A percentile compares a stretch with the other conserved stretches of the same genome.
Evolutionary conservation across 805 yeast genomes (phyloP).

Genomic region (Wickerhamomyces alni): DNA sequence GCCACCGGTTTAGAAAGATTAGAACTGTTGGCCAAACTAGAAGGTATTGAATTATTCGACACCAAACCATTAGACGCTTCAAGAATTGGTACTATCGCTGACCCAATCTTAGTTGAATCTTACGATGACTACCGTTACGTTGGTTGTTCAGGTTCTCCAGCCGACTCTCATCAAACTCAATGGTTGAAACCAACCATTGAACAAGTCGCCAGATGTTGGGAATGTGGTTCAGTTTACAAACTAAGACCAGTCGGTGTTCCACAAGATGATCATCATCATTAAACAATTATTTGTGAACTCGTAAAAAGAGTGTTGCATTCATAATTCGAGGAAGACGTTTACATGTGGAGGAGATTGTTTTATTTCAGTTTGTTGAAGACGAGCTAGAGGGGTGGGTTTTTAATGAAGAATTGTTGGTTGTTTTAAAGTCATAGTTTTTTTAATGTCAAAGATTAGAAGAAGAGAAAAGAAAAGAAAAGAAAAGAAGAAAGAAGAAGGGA

Average conservation of each 20-base stretch:
- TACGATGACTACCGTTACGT: slow-evolving; percentile 91
- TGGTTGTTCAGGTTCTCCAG: slow-evolving; percentile 96
- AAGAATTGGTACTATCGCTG: slow-evolving; percentile 84
- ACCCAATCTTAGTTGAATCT: slow-evolving; percentile 86
- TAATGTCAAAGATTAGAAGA: no score
- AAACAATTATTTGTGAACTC: no score
- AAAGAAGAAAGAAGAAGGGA: background rate
- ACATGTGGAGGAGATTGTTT: background rate
- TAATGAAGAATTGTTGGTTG: background rate
- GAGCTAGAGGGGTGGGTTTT: background rate
- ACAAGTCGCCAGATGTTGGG: slow-evolving; percentile 94
- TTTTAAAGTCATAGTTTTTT: background rate
- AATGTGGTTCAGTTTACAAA: slow-evolving; percentile 93
- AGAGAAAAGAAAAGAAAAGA: no score
- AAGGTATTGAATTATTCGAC: slow-evolving; percentile 94
- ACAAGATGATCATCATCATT: slow-evolving; percentile 43
- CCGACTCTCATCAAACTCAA: slow-evolving; percentile 83
- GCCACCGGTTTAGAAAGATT: slow-evolving; percentile 98
- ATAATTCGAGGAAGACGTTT: background rate
- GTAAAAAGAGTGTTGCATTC: no score
- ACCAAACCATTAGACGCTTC: slow-evolving; percentile 79
- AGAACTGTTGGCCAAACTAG: slow-evolving; percentile 88
- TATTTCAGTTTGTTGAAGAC: background rate
- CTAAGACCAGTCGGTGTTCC: slow-evolving; percentile 84
- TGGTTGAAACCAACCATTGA: slow-evolving; percentile 88